Conservation (phyloP, 2,329 filamentous ascomycete genomes). For the Pseudogymnoascus sp. region DNA sequence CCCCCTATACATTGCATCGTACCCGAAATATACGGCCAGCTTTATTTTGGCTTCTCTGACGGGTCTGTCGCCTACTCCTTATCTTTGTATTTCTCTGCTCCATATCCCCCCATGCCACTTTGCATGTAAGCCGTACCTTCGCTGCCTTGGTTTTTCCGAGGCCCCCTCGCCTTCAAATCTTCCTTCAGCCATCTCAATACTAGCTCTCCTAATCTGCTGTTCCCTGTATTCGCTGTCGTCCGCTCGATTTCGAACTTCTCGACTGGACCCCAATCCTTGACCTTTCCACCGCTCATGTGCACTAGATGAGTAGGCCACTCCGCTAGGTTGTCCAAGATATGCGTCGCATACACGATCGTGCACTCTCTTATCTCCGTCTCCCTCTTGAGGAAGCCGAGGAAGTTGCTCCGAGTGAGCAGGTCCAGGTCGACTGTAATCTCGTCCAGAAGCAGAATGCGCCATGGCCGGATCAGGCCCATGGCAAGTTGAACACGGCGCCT, state of each 20-base stretch:
- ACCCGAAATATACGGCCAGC: not conserved
- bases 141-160: constrained; percentile 42
- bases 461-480: constrained; percentile 89
- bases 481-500: constrained; percentile 85
- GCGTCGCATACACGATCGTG: constrained; percentile 95
- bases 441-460: constrained; percentile 84
- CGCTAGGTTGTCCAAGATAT: constrained; percentile 91
- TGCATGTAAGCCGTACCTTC: constrained; percentile 46
- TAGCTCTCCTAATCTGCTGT: constrained; percentile 78
- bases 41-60: not conserved
- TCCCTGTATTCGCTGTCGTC: constrained; percentile 47
- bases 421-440: constrained; percentile 97
- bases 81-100: constrained; percentile 42
- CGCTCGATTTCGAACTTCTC: constrained; percentile 55
- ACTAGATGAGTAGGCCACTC: constrained; percentile 94
- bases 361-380: constrained; percentile 80
- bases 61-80: constrained; percentile 15
- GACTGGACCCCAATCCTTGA: constrained; percentile 79
- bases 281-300: constrained; percentile 84
- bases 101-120: constrained; percentile 59
- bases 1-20: constrained; percentile 16
- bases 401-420: constrained; percentile 75
- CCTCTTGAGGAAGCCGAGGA: constrained; percentile 75
- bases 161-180: constrained; percentile 73
- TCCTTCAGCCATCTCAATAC: constrained; percentile 82